phyloP scores from a whole-genome alignment of 306 rosid species.

The Malus asiatica region DNA sequence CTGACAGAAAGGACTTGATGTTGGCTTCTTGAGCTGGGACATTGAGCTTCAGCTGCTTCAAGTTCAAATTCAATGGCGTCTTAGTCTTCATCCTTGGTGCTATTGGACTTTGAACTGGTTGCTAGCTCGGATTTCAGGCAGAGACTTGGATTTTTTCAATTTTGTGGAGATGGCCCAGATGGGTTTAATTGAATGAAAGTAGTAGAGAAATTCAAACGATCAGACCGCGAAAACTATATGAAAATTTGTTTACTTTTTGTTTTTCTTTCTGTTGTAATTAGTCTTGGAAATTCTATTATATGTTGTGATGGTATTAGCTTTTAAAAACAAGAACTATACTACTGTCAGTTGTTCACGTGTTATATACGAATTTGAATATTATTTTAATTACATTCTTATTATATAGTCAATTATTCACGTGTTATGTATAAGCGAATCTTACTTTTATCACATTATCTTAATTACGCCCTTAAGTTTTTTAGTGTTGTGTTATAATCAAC shows the following conservation, averaged over 20 bases:
- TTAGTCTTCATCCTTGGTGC: constrained; percentile 55
- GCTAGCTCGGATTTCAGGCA: constrained; percentile 4
- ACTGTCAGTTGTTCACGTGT: too few relatives aligned
- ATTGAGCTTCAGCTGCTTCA: constrained; percentile 69
- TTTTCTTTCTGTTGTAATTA: too few relatives aligned
- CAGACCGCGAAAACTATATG: constrained; percentile 33
- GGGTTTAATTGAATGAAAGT: constrained; percentile 9
- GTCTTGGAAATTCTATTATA: too few relatives aligned
- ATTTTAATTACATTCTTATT: too few relatives aligned
- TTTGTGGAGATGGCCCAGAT: background rate
- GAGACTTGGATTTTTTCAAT: constrained; percentile 1
- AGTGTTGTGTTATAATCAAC: too few relatives aligned
- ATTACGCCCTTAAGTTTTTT: too few relatives aligned
- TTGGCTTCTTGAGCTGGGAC: constrained; percentile 45
- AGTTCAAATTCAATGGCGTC: constrained; percentile 82
- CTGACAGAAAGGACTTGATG: constrained; percentile 73
- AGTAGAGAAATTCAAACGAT: constrained; percentile 33
- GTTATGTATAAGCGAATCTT: too few relatives aligned
- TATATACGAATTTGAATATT: too few relatives aligned
- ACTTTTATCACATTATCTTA: too few relatives aligned
- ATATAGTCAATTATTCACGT: too few relatives aligned
- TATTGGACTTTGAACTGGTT: background rate
- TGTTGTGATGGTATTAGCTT: too few relatives aligned
- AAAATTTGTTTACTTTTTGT: background rate
- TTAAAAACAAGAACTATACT: too few relatives aligned